Base-by-base conservation (phyloP, 1,284 basidiomycete species). In the Heterobasidion annosum region DNA sequence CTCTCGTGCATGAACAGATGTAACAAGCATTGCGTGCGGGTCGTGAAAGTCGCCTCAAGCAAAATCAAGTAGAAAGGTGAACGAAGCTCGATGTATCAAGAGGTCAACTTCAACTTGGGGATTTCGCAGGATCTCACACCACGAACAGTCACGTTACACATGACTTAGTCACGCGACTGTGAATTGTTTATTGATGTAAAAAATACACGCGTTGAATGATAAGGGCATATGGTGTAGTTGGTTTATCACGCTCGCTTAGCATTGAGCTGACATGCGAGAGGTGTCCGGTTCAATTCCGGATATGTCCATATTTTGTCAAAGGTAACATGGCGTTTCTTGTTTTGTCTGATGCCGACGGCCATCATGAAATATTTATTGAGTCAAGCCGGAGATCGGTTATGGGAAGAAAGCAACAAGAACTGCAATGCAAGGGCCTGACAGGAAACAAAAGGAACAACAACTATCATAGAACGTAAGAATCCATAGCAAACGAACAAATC, bases 281-380 rank as follows among this genome's bases (percentile, higher is more conserved):
- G 51, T 52, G 51, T 52, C 51, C 51, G 51, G 51, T 52, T 52
- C 51, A 52, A 52, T 52, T 52, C 51, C 51, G 51, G 51, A 52
- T 35, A 35, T 52, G 51, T 52, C 51, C 51, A 52, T 47, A 12
- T 47, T 47, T 47, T 32, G 10, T 10, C 16, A 13, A 18, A 18
- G n/a, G 10, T 18, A 47, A 16, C 16, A 8, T 25, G 0, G 45
- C 10, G 12, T 16, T 32, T 47, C 16, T 13, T 32, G 2, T 13
- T 47, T 13, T 12, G 18, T 16, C 10, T 12, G n/a, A 40, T 12
- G 7, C n/a, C 10, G 37, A 40, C 8, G 12, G n/a, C 37, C n/a
- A n/a, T 40, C 10, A 10, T 40, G 12, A n/a, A 40, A 12, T 4
- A 40, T 12, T 12, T 40, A 12, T 40, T n/a, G n/a, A n/a, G 37